These are phyloP conservation scores for Trypanosoma caninum DNA, from an alignment of 208 protist genomes.

Conservation along the genomic window DNA sequence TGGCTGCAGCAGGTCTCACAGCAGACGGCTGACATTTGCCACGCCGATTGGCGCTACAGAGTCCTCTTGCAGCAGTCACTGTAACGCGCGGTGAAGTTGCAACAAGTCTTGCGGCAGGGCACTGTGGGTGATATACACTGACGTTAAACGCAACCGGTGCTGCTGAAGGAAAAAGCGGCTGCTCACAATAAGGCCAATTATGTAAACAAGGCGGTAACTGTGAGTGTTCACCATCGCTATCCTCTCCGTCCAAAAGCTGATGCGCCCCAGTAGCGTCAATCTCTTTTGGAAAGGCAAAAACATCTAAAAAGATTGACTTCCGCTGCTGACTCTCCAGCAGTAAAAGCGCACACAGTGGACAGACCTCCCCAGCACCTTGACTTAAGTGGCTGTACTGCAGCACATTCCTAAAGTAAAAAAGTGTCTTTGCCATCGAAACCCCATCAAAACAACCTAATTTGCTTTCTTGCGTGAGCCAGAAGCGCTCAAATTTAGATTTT, in stretches of 20 bases:
- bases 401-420: conserved; percentile 34
- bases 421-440: conserved; percentile 26
- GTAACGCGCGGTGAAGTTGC: not conserved
- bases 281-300: conserved; percentile 21
- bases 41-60: conserved; percentile 1
- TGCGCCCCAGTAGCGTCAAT: conserved; percentile 20
- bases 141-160: conserved; percentile 91
- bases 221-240: not conserved
- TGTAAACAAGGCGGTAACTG: conserved; percentile 8
- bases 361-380: conserved; percentile 63
- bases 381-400: conserved; percentile 43
- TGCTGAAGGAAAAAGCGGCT: conserved; percentile 75
- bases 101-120: conserved; percentile 8
- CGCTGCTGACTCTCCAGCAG: conserved; percentile 9
- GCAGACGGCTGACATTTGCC: not conserved
- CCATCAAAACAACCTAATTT: conserved; percentile 5
- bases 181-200: conserved; percentile 93
- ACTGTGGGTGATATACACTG: conserved; percentile 51
- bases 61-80: conserved; percentile 12
- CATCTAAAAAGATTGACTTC: not conserved
- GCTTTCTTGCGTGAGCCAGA: not conserved
- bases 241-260: conserved; percentile 5
- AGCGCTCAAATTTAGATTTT: not conserved
- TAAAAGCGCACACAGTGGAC: conserved; percentile 33
- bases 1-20: not conserved